phyloP scores from a whole-genome alignment of 2,329 filamentous ascomycete species.

The Rutstroemia sp. region DNA sequence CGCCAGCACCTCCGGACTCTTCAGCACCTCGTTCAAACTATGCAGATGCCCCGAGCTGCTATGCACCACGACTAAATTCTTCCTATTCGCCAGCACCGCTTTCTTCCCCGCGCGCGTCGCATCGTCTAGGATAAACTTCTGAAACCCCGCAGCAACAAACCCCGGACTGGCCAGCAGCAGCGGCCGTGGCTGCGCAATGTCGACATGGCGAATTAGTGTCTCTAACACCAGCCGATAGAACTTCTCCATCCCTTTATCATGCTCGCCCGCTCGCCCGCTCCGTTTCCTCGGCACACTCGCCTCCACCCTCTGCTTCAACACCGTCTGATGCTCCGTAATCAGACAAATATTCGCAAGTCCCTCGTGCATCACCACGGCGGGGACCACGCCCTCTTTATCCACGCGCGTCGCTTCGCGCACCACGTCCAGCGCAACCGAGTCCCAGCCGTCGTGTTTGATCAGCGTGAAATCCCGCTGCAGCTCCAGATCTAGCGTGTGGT shows the following conservation, averaged over 20 bases:
- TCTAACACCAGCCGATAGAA: slow-evolving; percentile 76
- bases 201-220: slow-evolving; percentile 69
- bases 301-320: slow-evolving; percentile 65
- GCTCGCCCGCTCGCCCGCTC: slow-evolving; percentile 50
- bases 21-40: slow-evolving; percentile 78
- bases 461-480: slow-evolving; percentile 81
- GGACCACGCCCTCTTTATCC: slow-evolving; percentile 72
- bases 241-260: slow-evolving; percentile 62
- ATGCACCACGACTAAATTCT: slow-evolving; percentile 67
- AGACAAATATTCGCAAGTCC: slow-evolving; percentile 76
- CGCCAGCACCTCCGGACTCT: slow-evolving; percentile 68
- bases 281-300: slow-evolving; percentile 61
- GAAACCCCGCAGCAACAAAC: slow-evolving; percentile 76
- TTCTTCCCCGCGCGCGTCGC: slow-evolving; percentile 57
- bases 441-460: slow-evolving; percentile 82
- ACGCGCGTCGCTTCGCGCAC: slow-evolving; percentile 73
- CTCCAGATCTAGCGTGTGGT: slow-evolving; percentile 76
- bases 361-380: slow-evolving; percentile 92
- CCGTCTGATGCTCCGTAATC: slow-evolving; percentile 72
- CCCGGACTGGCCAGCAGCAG: slow-evolving; percentile 83
- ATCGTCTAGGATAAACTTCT: slow-evolving; percentile 64
- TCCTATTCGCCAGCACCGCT: slow-evolving; percentile 54
- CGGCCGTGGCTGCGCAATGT: slow-evolving; percentile 62
- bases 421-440: slow-evolving; percentile 74
- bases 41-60: slow-evolving; percentile 81